Evolutionary conservation across 306 rosid species (phyloP).

Genomic region (Oemleria cerasiformis): DNA sequence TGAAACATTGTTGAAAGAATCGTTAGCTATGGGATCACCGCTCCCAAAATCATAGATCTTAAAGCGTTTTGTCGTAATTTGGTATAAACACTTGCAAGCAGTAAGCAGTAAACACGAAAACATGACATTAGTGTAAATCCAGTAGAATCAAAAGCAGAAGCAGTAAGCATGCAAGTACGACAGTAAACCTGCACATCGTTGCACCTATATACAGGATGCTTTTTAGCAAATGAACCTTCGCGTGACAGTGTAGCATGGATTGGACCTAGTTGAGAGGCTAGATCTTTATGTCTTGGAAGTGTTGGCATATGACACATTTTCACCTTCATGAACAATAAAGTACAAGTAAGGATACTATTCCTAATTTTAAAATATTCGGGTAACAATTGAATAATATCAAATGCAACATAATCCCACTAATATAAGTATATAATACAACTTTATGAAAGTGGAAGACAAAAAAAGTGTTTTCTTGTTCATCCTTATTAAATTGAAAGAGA

Average conservation of each 20-base stretch:
- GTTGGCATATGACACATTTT: slow-evolving; percentile 58
- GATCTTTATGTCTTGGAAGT: slow-evolving; percentile 72
- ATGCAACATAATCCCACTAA: neutral
- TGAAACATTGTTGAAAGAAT: neutral
- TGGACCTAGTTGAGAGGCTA: slow-evolving; percentile 59
- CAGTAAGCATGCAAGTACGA: slow-evolving; percentile 23
- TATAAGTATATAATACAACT: too few species aligned
- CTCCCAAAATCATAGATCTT: neutral
- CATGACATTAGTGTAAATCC: slow-evolving; percentile 5
- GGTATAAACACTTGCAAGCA: neutral
- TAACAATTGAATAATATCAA: neutral
- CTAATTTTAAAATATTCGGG: neutral
- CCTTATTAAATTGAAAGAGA: too few species aligned
- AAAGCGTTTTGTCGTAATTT: neutral
- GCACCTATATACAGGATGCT: slow-evolving; percentile 88
- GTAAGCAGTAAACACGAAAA: neutral
- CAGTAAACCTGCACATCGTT: slow-evolving; percentile 75
- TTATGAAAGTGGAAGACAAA: neutral
- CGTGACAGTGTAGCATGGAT: slow-evolving; percentile 60
- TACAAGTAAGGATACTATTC: neutral
- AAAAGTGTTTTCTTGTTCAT: too few species aligned
- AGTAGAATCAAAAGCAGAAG: neutral
- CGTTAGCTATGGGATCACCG: neutral
- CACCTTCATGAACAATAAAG: slow-evolving; percentile 47
- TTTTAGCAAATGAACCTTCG: slow-evolving; percentile 55